Evolutionary conservation across 1,284 basidiomycete species (phyloP).

Genomic region (Sparassis latifolia): DNA sequence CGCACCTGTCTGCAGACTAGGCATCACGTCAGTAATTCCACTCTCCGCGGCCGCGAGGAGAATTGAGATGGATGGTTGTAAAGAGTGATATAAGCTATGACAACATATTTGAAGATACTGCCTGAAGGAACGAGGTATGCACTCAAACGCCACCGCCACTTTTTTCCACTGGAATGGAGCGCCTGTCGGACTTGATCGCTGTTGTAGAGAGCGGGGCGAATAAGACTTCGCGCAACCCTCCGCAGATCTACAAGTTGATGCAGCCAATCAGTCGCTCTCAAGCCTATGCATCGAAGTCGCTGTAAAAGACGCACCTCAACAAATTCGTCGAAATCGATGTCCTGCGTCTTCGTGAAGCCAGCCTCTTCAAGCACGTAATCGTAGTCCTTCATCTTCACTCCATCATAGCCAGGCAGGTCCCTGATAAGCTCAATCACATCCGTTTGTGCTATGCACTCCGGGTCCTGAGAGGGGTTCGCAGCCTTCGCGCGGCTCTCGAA

Average conservation of each 20-base stretch:
- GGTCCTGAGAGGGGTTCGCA: slow-evolving; percentile 20
- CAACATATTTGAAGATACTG: no score
- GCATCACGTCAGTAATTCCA: no score
- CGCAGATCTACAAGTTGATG: slow-evolving; percentile 65
- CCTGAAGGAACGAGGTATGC: not conserved
- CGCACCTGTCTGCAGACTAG: no score
- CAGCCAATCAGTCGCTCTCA: slow-evolving; percentile 9
- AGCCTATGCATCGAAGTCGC: slow-evolving; percentile 1
- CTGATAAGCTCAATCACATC: slow-evolving; percentile 39
- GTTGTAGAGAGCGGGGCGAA: slow-evolving; percentile 41
- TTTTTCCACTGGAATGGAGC: slow-evolving; percentile 78
- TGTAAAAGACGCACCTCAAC: slow-evolving; percentile 49
- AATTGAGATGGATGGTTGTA: no score
- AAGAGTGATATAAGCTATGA: no score
- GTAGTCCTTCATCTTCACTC: slow-evolving; percentile 49
- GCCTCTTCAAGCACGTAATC: slow-evolving; percentile 74
- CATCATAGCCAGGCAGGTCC: slow-evolving; percentile 47
- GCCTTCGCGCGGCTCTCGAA: slow-evolving; percentile 42
- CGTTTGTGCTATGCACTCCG: slow-evolving; percentile 27
- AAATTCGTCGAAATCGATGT: slow-evolving; percentile 73
- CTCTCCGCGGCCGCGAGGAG: no score
- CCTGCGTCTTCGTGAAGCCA: slow-evolving; percentile 49
- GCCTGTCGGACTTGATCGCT: slow-evolving; percentile 36
- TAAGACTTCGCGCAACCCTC: slow-evolving; percentile 74
- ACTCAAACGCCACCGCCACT: slow-evolving; percentile 75